A percentile compares a stretch with the other conserved stretches of the same genome.
phyloP scores from a whole-genome alignment of 176 grass and related monocot genomes.

The Stipa capillata region DNA sequence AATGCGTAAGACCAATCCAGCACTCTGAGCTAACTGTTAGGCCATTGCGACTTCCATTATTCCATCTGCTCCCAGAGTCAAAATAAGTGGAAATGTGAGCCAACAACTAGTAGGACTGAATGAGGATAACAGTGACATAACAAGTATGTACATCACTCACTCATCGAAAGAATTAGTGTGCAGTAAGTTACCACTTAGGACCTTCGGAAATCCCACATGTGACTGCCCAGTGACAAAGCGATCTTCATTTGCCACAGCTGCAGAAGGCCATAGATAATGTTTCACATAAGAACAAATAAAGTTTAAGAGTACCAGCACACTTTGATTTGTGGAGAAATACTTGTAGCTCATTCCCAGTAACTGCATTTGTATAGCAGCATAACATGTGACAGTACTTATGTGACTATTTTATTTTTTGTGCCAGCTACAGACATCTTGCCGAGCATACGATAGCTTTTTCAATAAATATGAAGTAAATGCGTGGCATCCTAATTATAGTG shows the following conservation, averaged over 20 bases:
- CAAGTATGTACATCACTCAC: too few relatives aligned
- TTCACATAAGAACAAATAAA: not conserved
- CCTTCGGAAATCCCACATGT: too few relatives aligned
- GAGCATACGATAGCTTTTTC: not conserved
- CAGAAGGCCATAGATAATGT: not conserved
- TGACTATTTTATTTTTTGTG: not conserved
- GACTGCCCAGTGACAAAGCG: too few relatives aligned
- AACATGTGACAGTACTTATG: not conserved
- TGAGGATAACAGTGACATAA: too few relatives aligned
- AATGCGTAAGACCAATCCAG: too few relatives aligned
- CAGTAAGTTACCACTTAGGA: too few relatives aligned
- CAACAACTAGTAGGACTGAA: too few relatives aligned
- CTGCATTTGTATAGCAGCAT: not conserved
- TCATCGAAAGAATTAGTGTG: too few relatives aligned
- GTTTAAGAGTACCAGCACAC: not conserved
- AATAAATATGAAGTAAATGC: not conserved
- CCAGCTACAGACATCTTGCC: not conserved
- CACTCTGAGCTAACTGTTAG: not conserved
- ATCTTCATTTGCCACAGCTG: not conserved
- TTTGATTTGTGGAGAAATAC: not conserved
- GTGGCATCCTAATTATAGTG: not conserved
- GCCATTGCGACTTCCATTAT: not conserved
- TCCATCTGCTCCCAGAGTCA: too few relatives aligned
- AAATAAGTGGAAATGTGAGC: too few relatives aligned
- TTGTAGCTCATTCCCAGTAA: not conserved